A percentile compares a stretch with the other conserved stretches of the same genome.
Evolutionary conservation across 257 asterid species (phyloP).

Genomic region (Cynanchum wilfordii): DNA sequence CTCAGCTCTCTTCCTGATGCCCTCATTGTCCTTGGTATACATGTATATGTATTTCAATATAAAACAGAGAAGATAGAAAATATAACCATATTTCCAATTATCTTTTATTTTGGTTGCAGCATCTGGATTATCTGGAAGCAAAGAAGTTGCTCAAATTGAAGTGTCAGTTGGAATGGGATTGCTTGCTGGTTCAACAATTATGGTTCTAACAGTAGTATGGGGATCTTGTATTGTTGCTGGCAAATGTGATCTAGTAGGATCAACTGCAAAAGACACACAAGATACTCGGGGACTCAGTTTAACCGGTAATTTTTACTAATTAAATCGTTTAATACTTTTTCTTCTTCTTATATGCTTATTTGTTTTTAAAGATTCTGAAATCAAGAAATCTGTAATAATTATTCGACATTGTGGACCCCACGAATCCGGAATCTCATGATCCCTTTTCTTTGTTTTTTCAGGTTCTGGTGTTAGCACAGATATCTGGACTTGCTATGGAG

Average conservation of each 20-base stretch:
- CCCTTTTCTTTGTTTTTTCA: conserved; percentile 8
- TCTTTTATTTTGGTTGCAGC: conserved; percentile 30
- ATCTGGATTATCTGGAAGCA: conserved; percentile 66
- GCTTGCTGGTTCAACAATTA: conserved; percentile 79
- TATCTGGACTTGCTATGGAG: conserved; percentile 40
- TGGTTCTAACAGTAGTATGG: conserved; percentile 78
- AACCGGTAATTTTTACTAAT: conserved; percentile 35
- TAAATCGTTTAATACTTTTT: no score
- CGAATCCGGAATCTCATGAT: no score
- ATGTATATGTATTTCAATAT: no score
- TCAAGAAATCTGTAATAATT: no score
- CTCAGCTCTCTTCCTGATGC: conserved; percentile 58
- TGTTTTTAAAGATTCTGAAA: no score
- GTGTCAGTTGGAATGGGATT: conserved; percentile 87
- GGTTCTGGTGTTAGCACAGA: conserved; percentile 44
- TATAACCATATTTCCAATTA: no score
- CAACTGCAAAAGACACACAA: conserved; percentile 42
- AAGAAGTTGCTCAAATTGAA: conserved; percentile 68
- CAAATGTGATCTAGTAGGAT: conserved; percentile 52
- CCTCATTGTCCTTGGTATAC: conserved; percentile 46
- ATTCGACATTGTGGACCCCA: no score
- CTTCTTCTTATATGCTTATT: no score
- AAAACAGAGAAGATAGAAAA: no score
- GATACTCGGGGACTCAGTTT: conserved; percentile 56
- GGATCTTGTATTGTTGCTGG: conserved; percentile 75